Evolutionary conservation across 2,329 filamentous ascomycete species (phyloP).

Genomic region (Seiridium cupressi): DNA sequence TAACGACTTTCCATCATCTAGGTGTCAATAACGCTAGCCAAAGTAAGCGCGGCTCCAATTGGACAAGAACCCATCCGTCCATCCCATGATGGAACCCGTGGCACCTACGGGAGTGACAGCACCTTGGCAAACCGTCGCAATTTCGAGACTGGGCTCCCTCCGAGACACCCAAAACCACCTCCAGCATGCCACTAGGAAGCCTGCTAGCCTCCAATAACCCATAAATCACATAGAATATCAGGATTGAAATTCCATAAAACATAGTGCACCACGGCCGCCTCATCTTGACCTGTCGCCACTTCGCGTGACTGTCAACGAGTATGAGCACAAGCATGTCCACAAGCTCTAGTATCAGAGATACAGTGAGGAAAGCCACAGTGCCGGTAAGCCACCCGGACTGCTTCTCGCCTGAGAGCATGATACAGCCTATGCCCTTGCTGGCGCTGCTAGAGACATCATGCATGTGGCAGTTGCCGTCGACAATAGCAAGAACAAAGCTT

Average conservation of each 20-base stretch:
- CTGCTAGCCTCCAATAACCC: not conserved
- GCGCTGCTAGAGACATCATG: conserved; percentile 4
- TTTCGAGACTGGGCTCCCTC: conserved; percentile 1
- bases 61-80: conserved; percentile 4
- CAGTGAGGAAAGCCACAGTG: conserved; percentile 10
- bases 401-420: conserved; percentile 9
- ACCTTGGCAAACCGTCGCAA: conserved; percentile 4
- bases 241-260: conserved; percentile 10
- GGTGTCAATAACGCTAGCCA: not conserved
- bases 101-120: not conserved
- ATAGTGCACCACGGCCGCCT: conserved; percentile 15
- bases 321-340: conserved; percentile 10
- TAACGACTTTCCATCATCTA: too few species aligned
- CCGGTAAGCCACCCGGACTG: conserved; percentile 12
- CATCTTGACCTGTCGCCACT: conserved; percentile 10
- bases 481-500: conserved; percentile 4
- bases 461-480: conserved; percentile 9
- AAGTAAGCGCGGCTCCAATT: conserved; percentile 4
- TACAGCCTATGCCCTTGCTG: conserved; percentile 13
- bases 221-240: conserved; percentile 4
- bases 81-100: not conserved
- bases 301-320: conserved; percentile 3
- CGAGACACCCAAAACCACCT: conserved; percentile 2
- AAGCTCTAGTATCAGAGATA: conserved; percentile 9
- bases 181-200: not conserved